A percentile compares a stretch with the other conserved stretches of the same genome.
Evolutionary conservation across 257 asterid genomes (phyloP).

Genomic region (Leptodermis oblonga): DNA sequence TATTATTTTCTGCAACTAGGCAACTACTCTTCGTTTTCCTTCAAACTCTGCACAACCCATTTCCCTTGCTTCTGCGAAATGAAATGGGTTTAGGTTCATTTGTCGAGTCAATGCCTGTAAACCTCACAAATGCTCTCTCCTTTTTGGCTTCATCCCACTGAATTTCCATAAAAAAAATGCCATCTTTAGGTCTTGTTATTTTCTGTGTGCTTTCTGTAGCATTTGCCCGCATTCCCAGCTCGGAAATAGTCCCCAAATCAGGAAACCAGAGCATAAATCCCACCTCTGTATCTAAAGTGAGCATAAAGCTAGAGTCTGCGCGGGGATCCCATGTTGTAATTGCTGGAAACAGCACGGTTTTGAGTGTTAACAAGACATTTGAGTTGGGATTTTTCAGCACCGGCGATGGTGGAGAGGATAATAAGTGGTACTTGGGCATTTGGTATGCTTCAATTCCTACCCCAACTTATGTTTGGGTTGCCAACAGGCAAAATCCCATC

Average conservation of each 20-base stretch:
- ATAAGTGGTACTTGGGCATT: slow-evolving; percentile 73
- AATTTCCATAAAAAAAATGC: slow-evolving; percentile 30
- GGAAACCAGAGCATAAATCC: slow-evolving; percentile 17
- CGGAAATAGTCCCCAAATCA: slow-evolving; percentile 23
- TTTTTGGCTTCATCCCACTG: slow-evolving; percentile 5
- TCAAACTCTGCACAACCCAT: slow-evolving; percentile 18
- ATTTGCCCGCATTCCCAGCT: slow-evolving; percentile 18
- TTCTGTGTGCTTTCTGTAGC: slow-evolving; percentile 15
- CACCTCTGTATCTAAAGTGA: slow-evolving; percentile 10
- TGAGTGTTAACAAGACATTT: slow-evolving; percentile 53
- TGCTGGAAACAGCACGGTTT: slow-evolving; percentile 41
- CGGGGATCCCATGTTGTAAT: slow-evolving; percentile 31
- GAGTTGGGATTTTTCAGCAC: slow-evolving; percentile 56
- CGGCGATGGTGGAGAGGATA: slow-evolving; percentile 24
- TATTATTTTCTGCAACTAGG: background rate
- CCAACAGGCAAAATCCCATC: slow-evolving; percentile 63
- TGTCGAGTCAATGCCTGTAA: background rate
- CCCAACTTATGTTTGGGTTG: slow-evolving; percentile 73
- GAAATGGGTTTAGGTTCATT: background rate
- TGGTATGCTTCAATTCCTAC: slow-evolving; percentile 67
- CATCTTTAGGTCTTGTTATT: slow-evolving; percentile 15
- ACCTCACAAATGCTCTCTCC: slow-evolving; percentile 9
- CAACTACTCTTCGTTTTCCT: background rate
- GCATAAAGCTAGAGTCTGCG: slow-evolving; percentile 36
- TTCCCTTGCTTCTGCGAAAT: slow-evolving; percentile 5